A percentile compares a stretch with the other conserved stretches of the same genome.
phyloP scores from a whole-genome alignment of 352 stramenopile species.

The Phytopythium helicoides region DNA sequence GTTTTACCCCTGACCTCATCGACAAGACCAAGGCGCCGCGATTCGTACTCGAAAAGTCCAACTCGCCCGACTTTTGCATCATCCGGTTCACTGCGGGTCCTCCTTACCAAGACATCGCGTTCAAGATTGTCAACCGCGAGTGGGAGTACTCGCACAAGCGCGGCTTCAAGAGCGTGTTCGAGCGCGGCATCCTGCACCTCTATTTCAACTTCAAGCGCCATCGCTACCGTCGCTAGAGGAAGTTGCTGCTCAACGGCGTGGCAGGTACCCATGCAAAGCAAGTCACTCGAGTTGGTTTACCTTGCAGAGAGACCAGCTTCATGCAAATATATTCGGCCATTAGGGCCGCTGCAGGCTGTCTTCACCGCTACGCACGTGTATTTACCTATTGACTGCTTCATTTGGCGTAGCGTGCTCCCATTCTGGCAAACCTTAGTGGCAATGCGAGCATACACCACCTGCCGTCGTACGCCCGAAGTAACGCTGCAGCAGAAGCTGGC shows the following conservation, averaged over 20 bases:
- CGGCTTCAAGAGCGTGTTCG: slow-evolving; percentile 98
- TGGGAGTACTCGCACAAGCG: slow-evolving; percentile 98
- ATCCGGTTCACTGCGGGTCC: slow-evolving; percentile 97
- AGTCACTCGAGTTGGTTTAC: no score
- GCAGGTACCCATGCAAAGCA: no score
- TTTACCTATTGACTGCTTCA: not conserved
- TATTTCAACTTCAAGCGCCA: slow-evolving; percentile 99
- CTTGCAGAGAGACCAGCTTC: not conserved
- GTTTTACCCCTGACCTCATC: slow-evolving; percentile 99
- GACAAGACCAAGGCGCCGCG: slow-evolving; percentile 95
- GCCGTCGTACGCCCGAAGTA: slow-evolving; percentile 27
- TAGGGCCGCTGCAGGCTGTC: not conserved
- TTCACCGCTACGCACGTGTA: not conserved
- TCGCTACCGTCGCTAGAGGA: slow-evolving; percentile 92
- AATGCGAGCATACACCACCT: slow-evolving; percentile 19
- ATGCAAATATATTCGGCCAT: slow-evolving; percentile 8
- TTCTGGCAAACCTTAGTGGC: slow-evolving; percentile 18
- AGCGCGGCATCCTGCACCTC: slow-evolving; percentile 97
- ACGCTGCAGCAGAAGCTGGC: slow-evolving; percentile 59
- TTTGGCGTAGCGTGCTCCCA: not conserved
- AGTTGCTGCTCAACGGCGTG: not conserved
- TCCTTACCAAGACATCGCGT: slow-evolving; percentile 99
- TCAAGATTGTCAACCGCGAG: slow-evolving; percentile 99
- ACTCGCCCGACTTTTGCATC: slow-evolving; percentile 96
- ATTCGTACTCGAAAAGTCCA: slow-evolving; percentile 94